Conservation (phyloP, 805 yeast species). For the Candida berthetii region DNA sequence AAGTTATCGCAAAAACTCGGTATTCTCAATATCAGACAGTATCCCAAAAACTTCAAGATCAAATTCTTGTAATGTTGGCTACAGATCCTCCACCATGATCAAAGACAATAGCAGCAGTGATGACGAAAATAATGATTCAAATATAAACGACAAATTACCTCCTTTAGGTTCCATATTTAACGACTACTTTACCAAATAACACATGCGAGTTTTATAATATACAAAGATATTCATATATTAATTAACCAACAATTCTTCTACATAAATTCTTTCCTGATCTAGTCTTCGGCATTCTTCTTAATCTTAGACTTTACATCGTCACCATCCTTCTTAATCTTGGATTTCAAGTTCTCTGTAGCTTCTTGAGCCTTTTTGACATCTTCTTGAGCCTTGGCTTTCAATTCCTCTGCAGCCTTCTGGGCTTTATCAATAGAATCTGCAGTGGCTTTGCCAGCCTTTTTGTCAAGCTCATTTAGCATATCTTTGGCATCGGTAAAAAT, state of each 20-base stretch:
- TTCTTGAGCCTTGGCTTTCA: not conserved
- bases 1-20: conserved; percentile 6
- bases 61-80: conserved; percentile 7
- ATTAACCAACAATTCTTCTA: not conserved
- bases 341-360: not conserved
- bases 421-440: not conserved
- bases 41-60: conserved; percentile 7
- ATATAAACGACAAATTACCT: conserved; percentile 5
- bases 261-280: not conserved
- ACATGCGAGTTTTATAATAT: not conserved
- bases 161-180: conserved; percentile 14
- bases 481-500: not conserved
- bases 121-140: conserved; percentile 5
- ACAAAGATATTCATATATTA: not conserved
- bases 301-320: not conserved
- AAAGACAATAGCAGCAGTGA: not conserved
- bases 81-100: too few relatives aligned
- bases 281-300: not conserved
- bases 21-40: conserved; percentile 2
- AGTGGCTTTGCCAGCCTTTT: not conserved
- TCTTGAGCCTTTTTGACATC: not conserved
- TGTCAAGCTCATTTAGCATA: not conserved
- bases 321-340: not conserved
- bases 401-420: not conserved
- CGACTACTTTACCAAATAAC: conserved; percentile 11